Base-by-base conservation (phyloP, 768 basidiomycete species). In the Gloeophyllum trabeum region DNA sequence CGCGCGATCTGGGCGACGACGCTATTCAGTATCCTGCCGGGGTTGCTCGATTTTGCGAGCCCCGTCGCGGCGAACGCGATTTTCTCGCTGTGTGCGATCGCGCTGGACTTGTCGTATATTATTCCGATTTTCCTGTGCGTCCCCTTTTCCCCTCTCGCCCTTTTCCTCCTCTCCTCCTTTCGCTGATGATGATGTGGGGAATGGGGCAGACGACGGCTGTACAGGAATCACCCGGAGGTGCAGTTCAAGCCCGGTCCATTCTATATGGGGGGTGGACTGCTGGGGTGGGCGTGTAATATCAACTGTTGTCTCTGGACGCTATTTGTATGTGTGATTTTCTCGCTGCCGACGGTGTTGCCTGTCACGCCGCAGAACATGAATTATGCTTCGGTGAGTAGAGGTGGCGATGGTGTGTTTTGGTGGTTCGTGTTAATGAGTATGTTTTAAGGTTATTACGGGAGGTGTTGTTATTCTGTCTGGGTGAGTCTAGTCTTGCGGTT, bases 241-340 rank as follows among this genome's bases (percentile, higher is more conserved):
- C 67, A 71, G 51, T 91, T 91, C 69, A 78, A 73, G 46, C 88
- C 88, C 3, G 88, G 88, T 7, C 87, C 88, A 4, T 89, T 90
- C 63, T 89, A 81, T 62, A 78, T 90, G 76, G 81, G 86, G 23
- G 61, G 73, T 42, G 84, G 84, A 0, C 46, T 66, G 32, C 55
- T 85, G 13, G 84, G 84, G 0, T 70, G 70, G 64, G 54, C 65
- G 3, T 71, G 70, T 43, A 87, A 89, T 51, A 47, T 67, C 22
- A 65, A 63, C n/a, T 85, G 82, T 57, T 80, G 85, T 39, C 39
- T 53, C 10, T 85, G 81, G 81, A 80, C 79, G 24, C 50, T 73
- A 10, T 83, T 84, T 56, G 70, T 86, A 25, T 69, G 64, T 44
- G 67, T 86, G 34, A 76, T 88, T 50, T 83, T 86, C 60, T 75